Evolutionary conservation across 2,329 filamentous ascomycete species (phyloP), one percentile per base, ranked within the genome.

Genomic region (Clonostachys sp.): DNA sequence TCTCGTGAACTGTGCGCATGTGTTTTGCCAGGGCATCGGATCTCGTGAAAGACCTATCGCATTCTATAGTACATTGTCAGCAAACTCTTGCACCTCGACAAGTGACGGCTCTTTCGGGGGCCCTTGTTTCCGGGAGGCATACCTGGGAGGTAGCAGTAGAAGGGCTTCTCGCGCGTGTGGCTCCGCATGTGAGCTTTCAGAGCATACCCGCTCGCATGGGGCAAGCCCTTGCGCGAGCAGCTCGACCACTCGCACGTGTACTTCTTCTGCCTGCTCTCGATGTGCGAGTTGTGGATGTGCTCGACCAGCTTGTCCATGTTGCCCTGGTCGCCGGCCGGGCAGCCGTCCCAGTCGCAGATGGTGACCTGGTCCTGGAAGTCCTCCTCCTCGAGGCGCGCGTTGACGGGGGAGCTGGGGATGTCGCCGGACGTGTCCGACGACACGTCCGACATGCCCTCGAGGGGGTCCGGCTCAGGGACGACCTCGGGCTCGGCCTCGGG

Each of bases 171-270:
- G 61, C 94, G 82, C 2, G 94, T 99, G 65, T 99, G 94, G 63
- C 91, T 96, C 57, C 94, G 80, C 91, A 99, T 96, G 62, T 99
- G 94, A 10, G 94, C 94, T 65, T 95, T 91, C 53, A 99, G 73
- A 5, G 94, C 94, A 70, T 99, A 99, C 3, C 90, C 94, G 60
- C 91, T 96, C 2, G 92, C 92, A 68, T 99, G 94, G 16, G 89
- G 84, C 67, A 94, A 83, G 50, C 91, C 90, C 71, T 96, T 97
- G 51, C 91, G 75, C 46, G 77, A 79, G 65, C 94, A 99, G 55
- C 92, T 92, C 50, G 81, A 83, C 94, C 94, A 99, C 69, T 97
- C 92, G 69, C 94, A 99, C n/a, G 89, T 91, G 65, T 97, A 97
- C 66, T 94, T 96, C 71, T 95, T 96, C 71, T 94, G 89, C 47